Percentiles rank a stretch among this genome's conserved stretches.
These are phyloP conservation scores for Verbena officinalis DNA, from an alignment of 257 asterid genomes.

Conservation along the genomic window DNA sequence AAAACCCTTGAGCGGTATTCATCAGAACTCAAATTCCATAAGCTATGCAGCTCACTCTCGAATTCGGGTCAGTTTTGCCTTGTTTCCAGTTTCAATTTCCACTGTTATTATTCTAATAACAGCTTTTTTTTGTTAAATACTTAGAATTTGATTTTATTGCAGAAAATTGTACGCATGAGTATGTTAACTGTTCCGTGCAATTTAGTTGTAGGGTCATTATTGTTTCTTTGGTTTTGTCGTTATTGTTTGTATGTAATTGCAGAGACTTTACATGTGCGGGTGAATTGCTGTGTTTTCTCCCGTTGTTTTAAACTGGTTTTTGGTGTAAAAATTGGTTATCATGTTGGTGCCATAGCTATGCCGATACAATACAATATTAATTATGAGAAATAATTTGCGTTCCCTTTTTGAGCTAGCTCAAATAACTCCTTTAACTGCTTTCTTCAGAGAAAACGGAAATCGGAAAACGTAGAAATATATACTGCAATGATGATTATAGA, in stretches of 20 bases:
- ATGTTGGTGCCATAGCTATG: neutral
- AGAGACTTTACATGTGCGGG: neutral
- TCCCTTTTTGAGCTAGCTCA: too few species aligned
- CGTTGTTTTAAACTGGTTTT: neutral
- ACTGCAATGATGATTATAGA: too few species aligned
- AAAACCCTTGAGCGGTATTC: neutral
- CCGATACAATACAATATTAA: neutral
- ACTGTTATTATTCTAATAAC: neutral
- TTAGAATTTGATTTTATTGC: slow-evolving; percentile 6
- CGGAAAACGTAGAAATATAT: too few species aligned
- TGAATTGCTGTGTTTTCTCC: neutral
- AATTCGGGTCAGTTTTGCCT: slow-evolving; percentile 65
- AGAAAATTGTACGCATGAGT: neutral
- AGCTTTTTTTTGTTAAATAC: neutral
- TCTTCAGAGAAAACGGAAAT: too few species aligned
- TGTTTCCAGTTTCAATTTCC: neutral
- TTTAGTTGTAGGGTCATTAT: too few species aligned
- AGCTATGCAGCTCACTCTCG: slow-evolving; percentile 79
- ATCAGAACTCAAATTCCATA: neutral
- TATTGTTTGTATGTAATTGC: neutral
- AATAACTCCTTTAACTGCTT: too few species aligned
- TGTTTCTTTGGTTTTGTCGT: neutral
- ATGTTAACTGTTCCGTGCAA: neutral
- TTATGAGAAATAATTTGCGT: too few species aligned
- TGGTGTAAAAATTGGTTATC: neutral